Evolutionary conservation across 768 basidiomycete species (phyloP).

Genomic region (Scleroderma bovista): DNA sequence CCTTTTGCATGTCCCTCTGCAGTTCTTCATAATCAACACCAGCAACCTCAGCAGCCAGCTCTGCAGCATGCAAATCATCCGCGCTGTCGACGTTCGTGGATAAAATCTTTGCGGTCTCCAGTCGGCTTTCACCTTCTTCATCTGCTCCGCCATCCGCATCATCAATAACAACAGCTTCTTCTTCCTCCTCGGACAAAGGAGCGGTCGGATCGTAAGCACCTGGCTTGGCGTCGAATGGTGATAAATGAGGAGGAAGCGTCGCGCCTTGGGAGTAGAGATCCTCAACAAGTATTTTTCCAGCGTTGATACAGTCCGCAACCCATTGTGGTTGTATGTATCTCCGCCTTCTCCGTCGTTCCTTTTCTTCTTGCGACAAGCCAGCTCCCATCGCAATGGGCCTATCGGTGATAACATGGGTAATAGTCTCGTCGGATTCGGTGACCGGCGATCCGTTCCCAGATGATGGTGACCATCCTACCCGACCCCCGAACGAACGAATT

Average conservation of each 20-base stretch:
- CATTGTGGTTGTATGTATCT: slow-evolving; percentile 97
- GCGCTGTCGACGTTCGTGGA: slow-evolving; percentile 45
- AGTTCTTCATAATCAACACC: slow-evolving; percentile 79
- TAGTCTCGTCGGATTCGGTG: slow-evolving; percentile 69
- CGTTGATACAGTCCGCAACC: slow-evolving; percentile 95
- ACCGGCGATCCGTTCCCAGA: slow-evolving; percentile 80
- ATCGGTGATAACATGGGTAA: slow-evolving; percentile 96
- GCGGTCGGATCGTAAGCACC: slow-evolving; percentile 70
- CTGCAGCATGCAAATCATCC: slow-evolving; percentile 74
- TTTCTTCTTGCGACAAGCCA: slow-evolving; percentile 51
- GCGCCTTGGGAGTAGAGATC: slow-evolving; percentile 83
- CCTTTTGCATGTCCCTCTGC: slow-evolving; percentile 67
- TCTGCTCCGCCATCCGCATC: slow-evolving; percentile 18
- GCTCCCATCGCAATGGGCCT: slow-evolving; percentile 55
- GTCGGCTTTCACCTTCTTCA: slow-evolving; percentile 22
- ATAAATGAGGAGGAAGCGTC: slow-evolving; percentile 88
- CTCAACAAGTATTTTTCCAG: slow-evolving; percentile 75
- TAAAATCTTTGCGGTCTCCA: slow-evolving; percentile 26
- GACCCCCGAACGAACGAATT: slow-evolving; percentile 86
- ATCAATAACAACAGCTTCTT: slow-evolving; percentile 22
- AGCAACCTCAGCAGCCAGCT: slow-evolving; percentile 86
- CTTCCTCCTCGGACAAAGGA: slow-evolving; percentile 15
- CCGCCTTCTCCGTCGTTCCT: slow-evolving; percentile 58
- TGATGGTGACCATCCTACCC: slow-evolving; percentile 82
- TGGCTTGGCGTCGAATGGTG: slow-evolving; percentile 84